Percentiles rank a stretch among this genome's conserved stretches.
Conservation (phyloP, 257 asterid species). For the Euphrasia confusa region DNA sequence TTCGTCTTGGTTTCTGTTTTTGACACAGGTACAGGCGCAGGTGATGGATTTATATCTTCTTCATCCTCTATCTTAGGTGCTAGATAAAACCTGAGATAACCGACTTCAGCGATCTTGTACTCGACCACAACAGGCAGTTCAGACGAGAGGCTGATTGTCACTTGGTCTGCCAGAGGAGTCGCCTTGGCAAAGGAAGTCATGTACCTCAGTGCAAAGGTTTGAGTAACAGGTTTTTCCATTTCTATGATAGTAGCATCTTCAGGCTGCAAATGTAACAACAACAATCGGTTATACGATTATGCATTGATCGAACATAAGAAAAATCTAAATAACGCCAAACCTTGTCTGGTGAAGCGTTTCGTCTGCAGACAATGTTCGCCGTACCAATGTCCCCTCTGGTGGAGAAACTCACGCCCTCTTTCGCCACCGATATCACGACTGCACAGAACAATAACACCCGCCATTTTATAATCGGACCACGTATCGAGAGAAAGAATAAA, state of each 20-base stretch:
- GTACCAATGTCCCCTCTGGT: conserved; percentile 74
- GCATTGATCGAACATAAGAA: not conserved
- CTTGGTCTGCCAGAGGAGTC: conserved; percentile 46
- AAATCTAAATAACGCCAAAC: conserved; percentile 22
- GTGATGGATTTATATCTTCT: not conserved
- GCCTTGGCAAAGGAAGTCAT: conserved; percentile 61
- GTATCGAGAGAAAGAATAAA: not conserved
- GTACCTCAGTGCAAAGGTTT: conserved; percentile 54
- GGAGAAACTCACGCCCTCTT: conserved; percentile 76
- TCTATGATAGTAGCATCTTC: conserved; percentile 59
- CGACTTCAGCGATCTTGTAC: conserved; percentile 75
- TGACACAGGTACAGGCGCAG: not conserved
- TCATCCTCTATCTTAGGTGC: conserved; percentile 53
- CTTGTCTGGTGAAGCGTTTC: conserved; percentile 61
- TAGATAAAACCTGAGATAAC: conserved; percentile 52
- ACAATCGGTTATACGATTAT: not conserved
- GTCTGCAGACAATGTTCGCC: conserved; percentile 61
- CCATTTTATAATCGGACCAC: not conserved
- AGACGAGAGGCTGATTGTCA: conserved; percentile 55
- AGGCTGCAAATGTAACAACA: conserved; percentile 32
- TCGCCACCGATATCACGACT: conserved; percentile 73
- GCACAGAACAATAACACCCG: conserved; percentile 14
- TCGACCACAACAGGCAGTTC: conserved; percentile 73
- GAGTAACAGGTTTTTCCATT: conserved; percentile 61
- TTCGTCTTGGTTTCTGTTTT: not conserved